Percentiles rank a stretch among this genome's conserved stretches.
Evolutionary conservation across 371 early-diverging fungal genomes (phyloP).

Genomic region (Syncephalastrum racemosum): DNA sequence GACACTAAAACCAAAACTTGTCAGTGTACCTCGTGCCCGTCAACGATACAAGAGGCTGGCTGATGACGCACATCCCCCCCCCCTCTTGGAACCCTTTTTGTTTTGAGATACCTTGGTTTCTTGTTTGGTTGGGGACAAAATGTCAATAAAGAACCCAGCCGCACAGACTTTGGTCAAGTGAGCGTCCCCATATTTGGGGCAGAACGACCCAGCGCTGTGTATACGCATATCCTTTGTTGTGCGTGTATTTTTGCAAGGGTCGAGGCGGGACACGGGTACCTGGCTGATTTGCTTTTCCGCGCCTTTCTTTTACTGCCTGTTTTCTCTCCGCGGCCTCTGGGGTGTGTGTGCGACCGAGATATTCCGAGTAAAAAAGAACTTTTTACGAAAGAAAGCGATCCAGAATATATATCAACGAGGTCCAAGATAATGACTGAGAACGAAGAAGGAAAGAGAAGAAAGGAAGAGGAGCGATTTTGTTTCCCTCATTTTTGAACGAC

Average conservation of each 20-base stretch:
- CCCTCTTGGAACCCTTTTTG: neutral
- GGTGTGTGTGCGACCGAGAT: neutral
- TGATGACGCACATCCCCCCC: neutral
- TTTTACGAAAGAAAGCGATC: too few relatives aligned
- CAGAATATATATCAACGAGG: too few relatives aligned
- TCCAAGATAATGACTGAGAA: neutral
- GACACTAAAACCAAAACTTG: too few relatives aligned
- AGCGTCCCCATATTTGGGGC: neutral
- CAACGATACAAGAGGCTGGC: too few relatives aligned
- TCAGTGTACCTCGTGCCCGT: too few relatives aligned
- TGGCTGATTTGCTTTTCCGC: neutral
- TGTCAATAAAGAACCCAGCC: slow-evolving; percentile 1
- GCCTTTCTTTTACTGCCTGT: neutral
- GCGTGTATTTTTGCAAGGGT: neutral
- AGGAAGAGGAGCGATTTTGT: neutral
- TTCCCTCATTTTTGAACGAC: neutral
- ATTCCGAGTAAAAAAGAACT: neutral
- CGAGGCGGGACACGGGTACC: slow-evolving; percentile 1
- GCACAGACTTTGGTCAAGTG: slow-evolving; percentile 9
- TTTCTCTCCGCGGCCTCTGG: neutral
- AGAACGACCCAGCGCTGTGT: neutral
- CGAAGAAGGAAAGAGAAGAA: slow-evolving; percentile 1
- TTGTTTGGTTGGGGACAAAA: neutral
- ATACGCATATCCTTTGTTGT: neutral
- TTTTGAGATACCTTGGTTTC: neutral